Conservation (phyloP, 1,284 basidiomycete species). For the Rhodotorula glutinis region DNA sequence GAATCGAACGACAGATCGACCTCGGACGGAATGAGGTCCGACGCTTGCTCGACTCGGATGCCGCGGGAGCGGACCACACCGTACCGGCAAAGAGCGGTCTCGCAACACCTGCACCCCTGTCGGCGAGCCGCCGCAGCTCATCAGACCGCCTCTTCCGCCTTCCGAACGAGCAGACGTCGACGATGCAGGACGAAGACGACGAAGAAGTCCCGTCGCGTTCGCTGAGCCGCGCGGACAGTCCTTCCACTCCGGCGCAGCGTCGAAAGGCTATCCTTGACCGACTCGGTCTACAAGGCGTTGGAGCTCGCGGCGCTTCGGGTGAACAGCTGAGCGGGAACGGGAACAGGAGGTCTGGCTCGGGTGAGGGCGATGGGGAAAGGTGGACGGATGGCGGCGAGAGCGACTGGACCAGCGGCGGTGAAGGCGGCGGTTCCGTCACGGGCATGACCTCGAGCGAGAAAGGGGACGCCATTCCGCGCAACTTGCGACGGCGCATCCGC, state of each 20-base stretch:
- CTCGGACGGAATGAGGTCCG: constrained; percentile 64
- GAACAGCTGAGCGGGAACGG: neutral
- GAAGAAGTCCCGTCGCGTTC: neutral
- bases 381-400: constrained; percentile 5
- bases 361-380: neutral
- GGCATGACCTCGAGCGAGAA: neutral
- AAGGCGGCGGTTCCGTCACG: neutral
- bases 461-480: neutral
- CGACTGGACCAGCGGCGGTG: constrained; percentile 11
- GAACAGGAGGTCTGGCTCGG: neutral
- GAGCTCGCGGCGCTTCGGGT: neutral
- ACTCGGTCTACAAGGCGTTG: constrained; percentile 3
- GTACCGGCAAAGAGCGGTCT: neutral
- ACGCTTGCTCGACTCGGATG: constrained; percentile 1
- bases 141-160: neutral
- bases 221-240: neutral
- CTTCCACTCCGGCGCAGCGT: constrained; percentile 8
- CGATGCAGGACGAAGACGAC: neutral
- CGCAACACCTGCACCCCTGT: neutral
- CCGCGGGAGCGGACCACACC: neutral
- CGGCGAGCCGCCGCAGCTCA: neutral
- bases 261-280: constrained; percentile 22
- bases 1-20: constrained; percentile 76
- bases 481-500: neutral
- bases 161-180: neutral